Conservation (phyloP, 805 yeast genomes). For the Lachancea fermentati region DNA sequence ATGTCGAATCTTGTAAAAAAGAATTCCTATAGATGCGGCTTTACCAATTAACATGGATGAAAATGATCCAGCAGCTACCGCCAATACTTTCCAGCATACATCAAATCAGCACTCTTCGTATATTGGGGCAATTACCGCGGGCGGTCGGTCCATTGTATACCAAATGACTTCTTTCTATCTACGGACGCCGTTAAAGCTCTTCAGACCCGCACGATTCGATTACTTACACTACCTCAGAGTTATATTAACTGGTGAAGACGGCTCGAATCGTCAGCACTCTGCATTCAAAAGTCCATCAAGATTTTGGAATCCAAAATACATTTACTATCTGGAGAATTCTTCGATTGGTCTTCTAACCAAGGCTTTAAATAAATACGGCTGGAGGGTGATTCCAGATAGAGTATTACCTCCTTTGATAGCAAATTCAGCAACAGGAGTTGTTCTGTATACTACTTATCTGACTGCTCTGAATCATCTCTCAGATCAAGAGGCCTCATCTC, state of each 20-base stretch:
- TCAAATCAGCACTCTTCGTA: conserved; percentile 40
- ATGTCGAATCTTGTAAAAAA: too few relatives aligned
- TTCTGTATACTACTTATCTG: conserved; percentile 78
- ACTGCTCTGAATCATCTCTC: conserved; percentile 35
- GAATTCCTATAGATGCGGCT: too few relatives aligned
- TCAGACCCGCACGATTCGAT: conserved; percentile 87
- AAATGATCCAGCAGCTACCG: background rate
- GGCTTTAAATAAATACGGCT: conserved; percentile 73
- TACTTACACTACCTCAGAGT: conserved; percentile 66
- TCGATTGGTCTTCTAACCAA: conserved; percentile 66
- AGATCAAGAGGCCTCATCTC: conserved; percentile 20
- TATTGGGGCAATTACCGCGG: conserved; percentile 79
- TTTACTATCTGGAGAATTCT: conserved; percentile 59
- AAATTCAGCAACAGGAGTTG: conserved; percentile 83
- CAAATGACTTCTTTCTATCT: conserved; percentile 75
- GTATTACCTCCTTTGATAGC: conserved; percentile 84
- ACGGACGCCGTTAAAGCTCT: conserved; percentile 77
- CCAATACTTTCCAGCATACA: background rate
- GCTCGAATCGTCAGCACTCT: background rate
- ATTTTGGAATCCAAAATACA: conserved; percentile 16
- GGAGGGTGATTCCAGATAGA: conserved; percentile 75
- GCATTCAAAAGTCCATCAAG: conserved; percentile 1
- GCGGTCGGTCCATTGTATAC: conserved; percentile 74
- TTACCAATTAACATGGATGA: too few relatives aligned
- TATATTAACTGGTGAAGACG: conserved; percentile 31